These are phyloP conservation scores for Effrenium voratum DNA, from an alignment of 73 alveolate species.

Conservation along the genomic window DNA sequence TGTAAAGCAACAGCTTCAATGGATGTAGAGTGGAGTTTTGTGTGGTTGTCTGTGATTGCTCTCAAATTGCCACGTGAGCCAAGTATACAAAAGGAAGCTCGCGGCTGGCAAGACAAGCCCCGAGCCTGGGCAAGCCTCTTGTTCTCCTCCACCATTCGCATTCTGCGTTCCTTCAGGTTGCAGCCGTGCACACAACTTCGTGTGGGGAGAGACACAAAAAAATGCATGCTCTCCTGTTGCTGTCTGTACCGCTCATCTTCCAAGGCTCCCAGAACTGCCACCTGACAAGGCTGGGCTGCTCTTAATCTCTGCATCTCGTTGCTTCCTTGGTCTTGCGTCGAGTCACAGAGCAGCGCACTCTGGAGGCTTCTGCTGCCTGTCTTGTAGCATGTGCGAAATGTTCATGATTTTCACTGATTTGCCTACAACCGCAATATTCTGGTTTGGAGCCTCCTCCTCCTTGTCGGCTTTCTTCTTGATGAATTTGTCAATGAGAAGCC, in stretches of 20 bases:
- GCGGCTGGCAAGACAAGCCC: neutral
- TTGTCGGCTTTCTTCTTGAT: slow-evolving; percentile 3
- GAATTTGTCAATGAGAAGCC: slow-evolving; percentile 35
- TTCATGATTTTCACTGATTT: neutral
- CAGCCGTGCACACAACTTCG: neutral
- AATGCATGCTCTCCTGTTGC: slow-evolving; percentile 42
- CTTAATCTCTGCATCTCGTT: neutral
- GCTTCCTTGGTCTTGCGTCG: neutral
- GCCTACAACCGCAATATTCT: neutral
- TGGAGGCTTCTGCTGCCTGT: slow-evolving; percentile 87
- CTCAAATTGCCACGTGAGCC: no score
- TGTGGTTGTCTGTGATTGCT: no score
- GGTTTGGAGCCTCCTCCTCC: slow-evolving; percentile 54
- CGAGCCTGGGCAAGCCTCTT: slow-evolving; percentile 52
- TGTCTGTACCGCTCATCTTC: slow-evolving; percentile 85
- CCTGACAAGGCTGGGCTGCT: neutral
- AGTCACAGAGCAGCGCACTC: slow-evolving; percentile 47
- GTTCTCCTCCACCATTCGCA: slow-evolving; percentile 84
- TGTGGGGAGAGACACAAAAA: neutral
- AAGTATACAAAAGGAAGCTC: neutral
- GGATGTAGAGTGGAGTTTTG: no score
- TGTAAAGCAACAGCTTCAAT: no score
- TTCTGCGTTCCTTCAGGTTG: slow-evolving; percentile 56
- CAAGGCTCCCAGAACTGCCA: slow-evolving; percentile 74
- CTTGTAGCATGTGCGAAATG: neutral